phyloP scores from a whole-genome alignment of 2,329 filamentous ascomycete genomes.

The Fusarium gaditjirri region DNA sequence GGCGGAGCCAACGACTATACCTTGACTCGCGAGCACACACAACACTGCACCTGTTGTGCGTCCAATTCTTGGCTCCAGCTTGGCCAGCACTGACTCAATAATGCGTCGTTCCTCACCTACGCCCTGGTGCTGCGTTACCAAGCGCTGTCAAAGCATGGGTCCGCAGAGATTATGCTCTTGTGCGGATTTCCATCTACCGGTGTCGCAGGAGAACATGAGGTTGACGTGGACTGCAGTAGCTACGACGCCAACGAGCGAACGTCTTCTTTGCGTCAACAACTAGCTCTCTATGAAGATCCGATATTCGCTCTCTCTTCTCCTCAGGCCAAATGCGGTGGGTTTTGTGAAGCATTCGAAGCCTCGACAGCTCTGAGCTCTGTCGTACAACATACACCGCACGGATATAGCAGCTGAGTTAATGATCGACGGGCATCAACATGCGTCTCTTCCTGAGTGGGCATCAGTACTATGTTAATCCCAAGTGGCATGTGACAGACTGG shows the following conservation, averaged over 20 bases:
- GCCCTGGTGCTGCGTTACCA: constrained; percentile 18
- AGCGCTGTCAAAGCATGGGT: constrained; percentile 33
- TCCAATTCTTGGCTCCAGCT: constrained; percentile 1
- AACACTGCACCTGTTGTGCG: not conserved
- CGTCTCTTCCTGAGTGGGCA: constrained; percentile 3
- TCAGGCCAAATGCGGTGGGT: not conserved
- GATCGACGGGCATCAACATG: constrained; percentile 29
- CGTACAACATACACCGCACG: not conserved
- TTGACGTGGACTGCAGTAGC: constrained; percentile 17
- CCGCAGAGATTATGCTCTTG: constrained; percentile 22
- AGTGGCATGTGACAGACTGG: constrained; percentile 40
- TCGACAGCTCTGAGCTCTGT: not conserved
- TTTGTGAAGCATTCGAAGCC: not conserved
- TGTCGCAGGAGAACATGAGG: constrained; percentile 22
- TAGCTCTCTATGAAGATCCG: not conserved
- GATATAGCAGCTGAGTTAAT: constrained; percentile 6
- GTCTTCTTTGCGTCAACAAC: not conserved
- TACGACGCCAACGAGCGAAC: not conserved
- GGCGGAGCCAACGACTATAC: not conserved
- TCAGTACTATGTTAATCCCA: constrained; percentile 35
- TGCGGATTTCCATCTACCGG: constrained; percentile 34
- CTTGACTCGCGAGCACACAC: constrained; percentile 20
- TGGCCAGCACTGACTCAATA: not conserved
- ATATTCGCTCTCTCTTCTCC: not conserved
- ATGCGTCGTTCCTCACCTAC: not conserved